Conservation (phyloP, 2,329 filamentous ascomycete genomes). For the Knufia fluminis region DNA sequence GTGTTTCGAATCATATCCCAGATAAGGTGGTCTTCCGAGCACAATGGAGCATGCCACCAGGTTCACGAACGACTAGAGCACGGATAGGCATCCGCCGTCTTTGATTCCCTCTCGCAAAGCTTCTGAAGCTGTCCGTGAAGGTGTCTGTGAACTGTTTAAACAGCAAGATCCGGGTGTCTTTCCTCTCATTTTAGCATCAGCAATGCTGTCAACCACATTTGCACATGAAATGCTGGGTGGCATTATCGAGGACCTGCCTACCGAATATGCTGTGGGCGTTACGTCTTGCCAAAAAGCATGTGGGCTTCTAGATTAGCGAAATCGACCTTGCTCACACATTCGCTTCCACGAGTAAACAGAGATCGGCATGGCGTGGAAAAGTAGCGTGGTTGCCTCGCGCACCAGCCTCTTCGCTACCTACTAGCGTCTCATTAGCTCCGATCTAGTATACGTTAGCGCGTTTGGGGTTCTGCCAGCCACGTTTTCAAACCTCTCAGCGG, state of each 20-base stretch:
- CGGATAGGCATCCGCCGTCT: constrained; percentile 19
- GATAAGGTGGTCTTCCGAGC: constrained; percentile 4
- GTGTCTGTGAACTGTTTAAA: neutral
- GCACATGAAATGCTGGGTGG: too few relatives aligned
- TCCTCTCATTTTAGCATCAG: too few relatives aligned
- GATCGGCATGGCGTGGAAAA: neutral
- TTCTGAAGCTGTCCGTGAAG: neutral
- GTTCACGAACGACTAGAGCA: constrained; percentile 10
- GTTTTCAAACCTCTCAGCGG: neutral
- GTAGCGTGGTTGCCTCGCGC: neutral
- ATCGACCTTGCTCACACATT: too few relatives aligned
- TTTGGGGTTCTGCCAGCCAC: neutral
- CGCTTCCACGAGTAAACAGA: neutral
- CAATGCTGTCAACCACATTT: too few relatives aligned
- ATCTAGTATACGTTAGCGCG: neutral
- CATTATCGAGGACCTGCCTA: too few relatives aligned
- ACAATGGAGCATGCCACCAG: constrained; percentile 6
- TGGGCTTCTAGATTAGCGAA: too few relatives aligned
- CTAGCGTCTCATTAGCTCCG: neutral
- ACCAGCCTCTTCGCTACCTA: neutral
- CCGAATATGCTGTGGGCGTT: too few relatives aligned
- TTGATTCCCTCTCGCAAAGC: constrained; percentile 9
- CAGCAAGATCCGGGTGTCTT: too few relatives aligned
- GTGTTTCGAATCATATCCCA: neutral
- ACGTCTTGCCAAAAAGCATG: too few relatives aligned